Base-by-base conservation (phyloP, 2,329 filamentous ascomycete species). In the Alternaria arborescens region DNA sequence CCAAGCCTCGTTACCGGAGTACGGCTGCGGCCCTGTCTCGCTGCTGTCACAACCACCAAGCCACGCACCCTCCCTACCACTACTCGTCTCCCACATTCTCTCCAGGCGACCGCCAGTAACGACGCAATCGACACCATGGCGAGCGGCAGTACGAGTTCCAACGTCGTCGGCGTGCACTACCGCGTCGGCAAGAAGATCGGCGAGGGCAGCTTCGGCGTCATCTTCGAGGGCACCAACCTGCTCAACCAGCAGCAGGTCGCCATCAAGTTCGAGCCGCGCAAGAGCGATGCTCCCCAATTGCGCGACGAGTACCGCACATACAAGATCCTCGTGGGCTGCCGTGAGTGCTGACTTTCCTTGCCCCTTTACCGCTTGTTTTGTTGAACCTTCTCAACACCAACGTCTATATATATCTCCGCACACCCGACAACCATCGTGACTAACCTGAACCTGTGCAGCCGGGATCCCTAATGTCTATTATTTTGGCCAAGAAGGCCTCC, bases 381-480 rank as follows among this genome's bases (percentile, higher is more conserved):
- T 20, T 36, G 40, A 36, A 44, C 30, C 18, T 24, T n/a, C 43
- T 34, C 43, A 16, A 30, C 55, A 53, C 40, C 40, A 24, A 50
- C 52, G 36, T 28, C 34, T n/a, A 22, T 20, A 51, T 24, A 28
- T 28, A 40, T 20, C 8, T 40, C 16, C 28, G n/a, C 24, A 54
- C 32, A 12, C 20, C 12, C n/a, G 8, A 40, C n/a, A 10, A 40
- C 18, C 18, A 38, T 47, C 12, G 48, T 46, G 16, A 62, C 70
- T 72, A 38, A 72, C 66, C 20, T 26, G 52, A 38, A 72, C 66
- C 20, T 26, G 52, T 43, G 28, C 78, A 98, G 94, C 94, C 75
- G 95, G 95, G 75, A 98, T 99, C 71, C 95, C 95, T 75, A 98
- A 98, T 87, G 95, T 99, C 75, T 98, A 98, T 84, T 99, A 98